Evolutionary conservation across 2,329 filamentous ascomycete genomes (phyloP), one percentile per base, ranked within the genome.

Genomic region (Pestalotiopsis sp.): DNA sequence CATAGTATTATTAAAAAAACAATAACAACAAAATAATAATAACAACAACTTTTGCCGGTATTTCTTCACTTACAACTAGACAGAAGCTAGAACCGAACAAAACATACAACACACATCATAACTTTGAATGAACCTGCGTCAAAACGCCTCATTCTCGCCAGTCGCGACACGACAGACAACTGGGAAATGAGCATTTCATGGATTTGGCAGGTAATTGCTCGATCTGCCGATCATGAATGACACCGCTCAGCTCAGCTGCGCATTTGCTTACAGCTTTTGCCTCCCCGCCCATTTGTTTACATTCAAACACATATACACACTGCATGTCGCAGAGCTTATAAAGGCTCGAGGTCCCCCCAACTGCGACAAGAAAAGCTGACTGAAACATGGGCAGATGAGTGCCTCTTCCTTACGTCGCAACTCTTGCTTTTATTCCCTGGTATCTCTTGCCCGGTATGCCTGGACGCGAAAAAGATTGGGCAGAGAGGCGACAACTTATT

Each of bases 101-200:
- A 45, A 45, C 27, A 31, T 7, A 52, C 45, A 52, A 52, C 17
- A 52, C 20, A n/a, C 17, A n/a, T 20, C 45, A 52, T 11, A 52
- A n/a, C 20, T 9, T n/a, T 52, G 14, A 52, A n/a, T 52, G 45
- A 52, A 23, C 45, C 45, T 52, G 45, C 45, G 45, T 52, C 45
- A 52, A 52, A 39, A 39, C 25, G 59, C 59, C 59, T 62, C 59
- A 62, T 62, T 62, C 59, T 62, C 36, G 31, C 23, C 59, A 62
- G 59, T 62, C 31, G 59, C 59, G 59, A 62, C 31, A 36, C 31
- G 31, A 36, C 31, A 36, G 31, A 36, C 23, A 27, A 17, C 12
- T 59, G 27, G 14, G 57, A 59, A 59, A 59, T 59, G 57, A 59
- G 57, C 57, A 52, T n/a, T 52, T 52, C 45, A 52, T 20, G 20